Base-by-base conservation (phyloP, 2,329 filamentous ascomycete species). In the Clarireedia monteithiana region DNA sequence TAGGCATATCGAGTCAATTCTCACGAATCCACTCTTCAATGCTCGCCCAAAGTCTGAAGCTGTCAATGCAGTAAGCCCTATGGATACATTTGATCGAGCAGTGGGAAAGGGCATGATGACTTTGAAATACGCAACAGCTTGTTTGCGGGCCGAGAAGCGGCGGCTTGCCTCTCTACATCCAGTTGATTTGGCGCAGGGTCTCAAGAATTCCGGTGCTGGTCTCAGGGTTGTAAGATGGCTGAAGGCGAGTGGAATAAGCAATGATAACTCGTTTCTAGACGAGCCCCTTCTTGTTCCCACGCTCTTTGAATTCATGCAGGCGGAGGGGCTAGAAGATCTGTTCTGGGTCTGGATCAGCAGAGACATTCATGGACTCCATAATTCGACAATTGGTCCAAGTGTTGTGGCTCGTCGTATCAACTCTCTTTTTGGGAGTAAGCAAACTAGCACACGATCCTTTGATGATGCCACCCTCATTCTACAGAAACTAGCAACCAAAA, bases 11-110 rank as follows among this genome's bases (percentile, higher is more conserved):
- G 66, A 75, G 36, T 74, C 76, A 6, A 71, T 82, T 34, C 64
- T 82, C 39, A 74, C 71, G 14, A 79, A 76, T 62, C 78, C 78
- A 4, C 67, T 81, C 5, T 72, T 82, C 49, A 59, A 40, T 15
- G 34, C 49, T 30, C 45, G 30, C 24, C 7, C 45, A 48, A 20
- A 49, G n/a, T 27, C 6, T 36, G 7, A 6, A 23, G 24, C 15
- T 55, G 36, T 39, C 26, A 12, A 5, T 45, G 39, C 15, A 3
- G 57, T 45, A 50, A 60, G 64, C 48, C 66, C 66, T 5, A 69
- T 68, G 66, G 62, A 62, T 5, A 56, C 65, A 38, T 70, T 70
- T 55, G 64, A 66, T 20, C 44, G 58, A n/a, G 67, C 65, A 5
- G 66, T 64, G 10, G 63, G 63, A 7, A 62, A 57, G n/a, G 68